Evolutionary conservation across 1,139 yeast genomes (phyloP).

Genomic region (Lodderomyces orthopsilosis): DNA sequence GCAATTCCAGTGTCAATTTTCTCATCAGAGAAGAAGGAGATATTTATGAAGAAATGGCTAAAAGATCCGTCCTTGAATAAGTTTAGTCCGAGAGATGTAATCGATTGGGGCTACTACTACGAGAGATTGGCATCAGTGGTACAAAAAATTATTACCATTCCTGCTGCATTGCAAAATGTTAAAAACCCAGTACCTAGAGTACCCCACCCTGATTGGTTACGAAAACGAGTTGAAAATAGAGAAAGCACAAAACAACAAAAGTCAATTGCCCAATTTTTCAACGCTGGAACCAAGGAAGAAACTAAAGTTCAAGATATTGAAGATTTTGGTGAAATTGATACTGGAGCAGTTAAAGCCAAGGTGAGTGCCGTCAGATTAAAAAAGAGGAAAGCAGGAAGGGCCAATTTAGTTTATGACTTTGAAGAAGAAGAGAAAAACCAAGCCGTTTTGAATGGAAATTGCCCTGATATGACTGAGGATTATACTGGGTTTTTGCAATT

Average conservation of each 20-base stretch:
- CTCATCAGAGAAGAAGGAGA: slow-evolving; percentile 68
- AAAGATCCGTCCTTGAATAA: slow-evolving; percentile 74
- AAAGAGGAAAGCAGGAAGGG: slow-evolving; percentile 29
- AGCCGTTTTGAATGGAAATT: slow-evolving; percentile 48
- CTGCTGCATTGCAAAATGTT: slow-evolving; percentile 91
- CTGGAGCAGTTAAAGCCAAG: slow-evolving; percentile 26
- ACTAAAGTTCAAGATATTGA: slow-evolving; percentile 62
- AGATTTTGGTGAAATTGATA: slow-evolving; percentile 54
- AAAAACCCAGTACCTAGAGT: slow-evolving; percentile 95
- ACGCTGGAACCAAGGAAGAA: slow-evolving; percentile 33
- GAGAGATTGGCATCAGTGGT: slow-evolving; percentile 91
- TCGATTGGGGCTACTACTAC: slow-evolving; percentile 92
- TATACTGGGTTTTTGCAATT: slow-evolving; percentile 74
- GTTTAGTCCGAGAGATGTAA: slow-evolving; percentile 82
- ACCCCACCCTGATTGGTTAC: slow-evolving; percentile 92
- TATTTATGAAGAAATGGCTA: slow-evolving; percentile 82
- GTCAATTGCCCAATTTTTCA: slow-evolving; percentile 58
- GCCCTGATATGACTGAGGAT: slow-evolving; percentile 74
- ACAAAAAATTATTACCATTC: slow-evolving; percentile 93
- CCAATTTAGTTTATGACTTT: slow-evolving; percentile 33
- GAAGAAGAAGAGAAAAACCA: slow-evolving; percentile 43
- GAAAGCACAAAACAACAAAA: slow-evolving; percentile 74
- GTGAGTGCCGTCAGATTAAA: slow-evolving; percentile 52
- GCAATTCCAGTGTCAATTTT: slow-evolving; percentile 97
- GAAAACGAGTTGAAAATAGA: slow-evolving; percentile 53